phyloP scores from a whole-genome alignment of 208 protist genomes.

The Acanthamoeba lenticulata region DNA sequence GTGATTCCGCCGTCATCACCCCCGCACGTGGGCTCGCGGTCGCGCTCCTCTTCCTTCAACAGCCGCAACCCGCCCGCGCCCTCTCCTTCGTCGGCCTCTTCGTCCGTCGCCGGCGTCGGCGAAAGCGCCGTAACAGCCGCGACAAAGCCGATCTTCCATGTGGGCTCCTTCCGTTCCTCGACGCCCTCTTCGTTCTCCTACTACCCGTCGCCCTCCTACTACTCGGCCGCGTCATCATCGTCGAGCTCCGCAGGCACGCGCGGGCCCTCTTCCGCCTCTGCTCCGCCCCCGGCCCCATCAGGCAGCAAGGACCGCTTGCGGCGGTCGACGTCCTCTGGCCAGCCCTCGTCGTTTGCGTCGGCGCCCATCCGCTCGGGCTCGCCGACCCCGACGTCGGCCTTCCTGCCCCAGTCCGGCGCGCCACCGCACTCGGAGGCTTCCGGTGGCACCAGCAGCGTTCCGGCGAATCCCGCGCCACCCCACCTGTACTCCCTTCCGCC shows the following conservation, averaged over 20 bases:
- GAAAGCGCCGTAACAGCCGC: not conserved
- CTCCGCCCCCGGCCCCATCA: not conserved
- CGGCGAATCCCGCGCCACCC: too few relatives aligned
- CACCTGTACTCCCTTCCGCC: too few relatives aligned
- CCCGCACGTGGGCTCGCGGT: not conserved
- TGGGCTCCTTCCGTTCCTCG: conserved; percentile 17
- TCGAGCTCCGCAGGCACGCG: not conserved
- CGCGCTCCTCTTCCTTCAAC: not conserved
- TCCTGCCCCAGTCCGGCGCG: not conserved
- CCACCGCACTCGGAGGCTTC: not conserved
- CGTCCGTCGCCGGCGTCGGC: not conserved
- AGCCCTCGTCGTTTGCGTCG: not conserved
- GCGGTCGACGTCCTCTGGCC: not conserved
- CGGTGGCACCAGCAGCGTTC: too few relatives aligned
- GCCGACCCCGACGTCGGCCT: not conserved
- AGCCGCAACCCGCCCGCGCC: not conserved
- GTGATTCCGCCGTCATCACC: not conserved
- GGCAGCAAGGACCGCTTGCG: not conserved
- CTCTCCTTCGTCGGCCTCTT: too few relatives aligned
- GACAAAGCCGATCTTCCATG: not conserved
- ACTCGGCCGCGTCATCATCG: not conserved
- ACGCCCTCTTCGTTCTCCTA: conserved; percentile 2
- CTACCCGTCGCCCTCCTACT: conserved; percentile 22
- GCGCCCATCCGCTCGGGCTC: not conserved
- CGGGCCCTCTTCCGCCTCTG: not conserved